Evolutionary conservation across 2,329 filamentous ascomycete species (phyloP).

Genomic region (Alternaria angustiovoidea): DNA sequence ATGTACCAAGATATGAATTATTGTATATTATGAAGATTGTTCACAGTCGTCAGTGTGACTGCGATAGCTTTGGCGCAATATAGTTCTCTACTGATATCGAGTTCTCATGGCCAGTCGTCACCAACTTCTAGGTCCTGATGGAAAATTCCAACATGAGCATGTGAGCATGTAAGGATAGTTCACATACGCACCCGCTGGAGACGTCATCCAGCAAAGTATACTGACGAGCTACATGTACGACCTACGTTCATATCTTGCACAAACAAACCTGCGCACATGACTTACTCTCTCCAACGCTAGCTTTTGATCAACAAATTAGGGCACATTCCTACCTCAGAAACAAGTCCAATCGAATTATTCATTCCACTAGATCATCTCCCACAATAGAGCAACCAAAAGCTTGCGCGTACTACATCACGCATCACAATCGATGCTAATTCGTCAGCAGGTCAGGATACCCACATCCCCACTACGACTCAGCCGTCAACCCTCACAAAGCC

Average conservation of each 20-base stretch:
- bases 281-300: accelerated
- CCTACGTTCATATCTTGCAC: neutral
- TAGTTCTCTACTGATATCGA: neutral
- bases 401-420: no score
- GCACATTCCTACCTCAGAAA: neutral
- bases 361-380: neutral
- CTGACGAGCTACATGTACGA: neutral
- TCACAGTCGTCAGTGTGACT: neutral
- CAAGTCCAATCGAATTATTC: neutral
- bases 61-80: no score
- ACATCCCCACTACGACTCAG: neutral
- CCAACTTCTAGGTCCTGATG: neutral
- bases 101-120: neutral
- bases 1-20: neutral
- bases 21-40: neutral
- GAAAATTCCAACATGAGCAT: neutral
- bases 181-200: neutral
- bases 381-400: neutral
- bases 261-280: accelerated
- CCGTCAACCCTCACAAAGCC: neutral
- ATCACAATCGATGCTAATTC: no score
- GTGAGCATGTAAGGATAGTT: neutral
- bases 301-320: no score
- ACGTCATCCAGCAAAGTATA: neutral
- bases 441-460: neutral